A percentile compares a stretch with the other conserved stretches of the same genome.
These are phyloP conservation scores for Ichthyophonus hoferi DNA, from an alignment of 208 protist genomes.

Conservation along the genomic window DNA sequence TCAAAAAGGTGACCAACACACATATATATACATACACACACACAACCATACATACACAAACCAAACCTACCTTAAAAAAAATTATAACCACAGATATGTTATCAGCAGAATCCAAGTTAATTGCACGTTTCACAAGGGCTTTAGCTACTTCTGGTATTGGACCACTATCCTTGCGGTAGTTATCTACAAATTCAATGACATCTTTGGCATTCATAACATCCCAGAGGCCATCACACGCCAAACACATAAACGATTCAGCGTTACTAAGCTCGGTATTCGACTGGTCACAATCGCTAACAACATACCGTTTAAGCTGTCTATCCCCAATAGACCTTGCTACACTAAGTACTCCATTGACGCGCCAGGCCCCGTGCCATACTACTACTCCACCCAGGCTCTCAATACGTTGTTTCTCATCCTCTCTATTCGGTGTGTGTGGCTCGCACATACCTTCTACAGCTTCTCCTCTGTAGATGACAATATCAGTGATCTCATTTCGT, in stretches of 20 bases:
- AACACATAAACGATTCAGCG: slow-evolving; percentile 12
- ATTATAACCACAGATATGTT: slow-evolving; percentile 35
- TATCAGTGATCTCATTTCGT: no score
- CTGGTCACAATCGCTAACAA: background rate
- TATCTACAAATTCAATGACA: slow-evolving; percentile 22
- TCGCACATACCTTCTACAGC: background rate
- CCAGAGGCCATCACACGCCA: slow-evolving; percentile 44
- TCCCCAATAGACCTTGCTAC: slow-evolving; percentile 32
- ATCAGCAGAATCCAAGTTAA: slow-evolving; percentile 17
- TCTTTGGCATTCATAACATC: slow-evolving; percentile 32
- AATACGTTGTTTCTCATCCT: slow-evolving; percentile 45
- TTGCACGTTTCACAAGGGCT: slow-evolving; percentile 4
- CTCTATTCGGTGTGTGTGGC: slow-evolving; percentile 32
- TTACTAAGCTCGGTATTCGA: background rate
- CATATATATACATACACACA: no score
- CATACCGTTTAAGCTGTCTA: slow-evolving; percentile 16
- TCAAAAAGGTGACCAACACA: no score
- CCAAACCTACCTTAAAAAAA: background rate
- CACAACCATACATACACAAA: no score
- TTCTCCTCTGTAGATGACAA: background rate
- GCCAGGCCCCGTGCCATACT: slow-evolving; percentile 40
- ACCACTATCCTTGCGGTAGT: background rate
- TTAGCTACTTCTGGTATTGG: slow-evolving; percentile 1
- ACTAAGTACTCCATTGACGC: slow-evolving; percentile 38
- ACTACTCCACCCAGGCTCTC: slow-evolving; percentile 37